Evolutionary conservation across 2,329 filamentous ascomycete genomes (phyloP).

Genomic region (Hypoxylon sp.): DNA sequence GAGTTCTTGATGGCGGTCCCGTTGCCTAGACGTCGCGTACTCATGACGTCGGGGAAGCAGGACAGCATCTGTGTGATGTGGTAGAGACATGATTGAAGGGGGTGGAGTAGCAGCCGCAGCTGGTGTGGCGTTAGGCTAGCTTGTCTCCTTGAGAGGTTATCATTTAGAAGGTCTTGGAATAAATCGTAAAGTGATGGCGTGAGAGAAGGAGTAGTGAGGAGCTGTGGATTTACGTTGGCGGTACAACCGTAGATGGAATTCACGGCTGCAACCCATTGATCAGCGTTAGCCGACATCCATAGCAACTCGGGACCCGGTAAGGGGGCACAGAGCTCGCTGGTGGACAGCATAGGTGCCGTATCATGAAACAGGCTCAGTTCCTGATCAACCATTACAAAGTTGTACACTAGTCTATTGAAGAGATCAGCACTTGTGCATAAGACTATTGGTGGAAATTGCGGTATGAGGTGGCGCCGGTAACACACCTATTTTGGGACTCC

Average conservation of each 20-base stretch:
- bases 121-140: conserved; percentile 66
- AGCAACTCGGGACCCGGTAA: conserved; percentile 74
- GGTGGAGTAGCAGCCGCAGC: conserved; percentile 77
- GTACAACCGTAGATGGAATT: conserved; percentile 71
- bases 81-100: conserved; percentile 75
- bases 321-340: conserved; percentile 75
- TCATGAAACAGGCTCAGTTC: conserved; percentile 79
- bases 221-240: conserved; percentile 65
- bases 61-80: conserved; percentile 76
- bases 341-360: conserved; percentile 72
- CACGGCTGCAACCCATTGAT: conserved; percentile 72
- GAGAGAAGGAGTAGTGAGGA: conserved; percentile 64
- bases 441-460: conserved; percentile 21
- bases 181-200: conserved; percentile 74
- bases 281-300: conserved; percentile 72
- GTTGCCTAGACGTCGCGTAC: conserved; percentile 58
- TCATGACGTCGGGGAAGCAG: conserved; percentile 72
- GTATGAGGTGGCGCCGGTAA: conserved; percentile 43
- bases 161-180: conserved; percentile 77
- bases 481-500: conserved; percentile 74
- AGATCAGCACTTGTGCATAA: conserved; percentile 43
- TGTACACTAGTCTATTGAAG: conserved; percentile 74
- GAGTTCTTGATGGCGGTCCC: conserved; percentile 71
- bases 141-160: conserved; percentile 69
- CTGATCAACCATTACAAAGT: conserved; percentile 82